Evolutionary conservation across 2,329 filamentous ascomycete genomes (phyloP).

Genomic region (Fusarium sp.): DNA sequence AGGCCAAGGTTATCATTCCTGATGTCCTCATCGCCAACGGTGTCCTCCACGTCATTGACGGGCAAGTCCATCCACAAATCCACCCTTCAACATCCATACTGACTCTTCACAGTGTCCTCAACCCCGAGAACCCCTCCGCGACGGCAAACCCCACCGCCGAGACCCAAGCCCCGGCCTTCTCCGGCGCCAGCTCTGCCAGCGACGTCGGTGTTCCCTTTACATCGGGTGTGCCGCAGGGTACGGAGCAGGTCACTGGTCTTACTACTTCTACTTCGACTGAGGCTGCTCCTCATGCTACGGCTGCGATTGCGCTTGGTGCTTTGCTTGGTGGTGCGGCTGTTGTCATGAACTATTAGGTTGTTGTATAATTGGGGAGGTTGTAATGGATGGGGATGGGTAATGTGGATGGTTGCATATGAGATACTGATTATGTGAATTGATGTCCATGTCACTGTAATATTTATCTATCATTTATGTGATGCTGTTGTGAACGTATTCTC

Average conservation of each 20-base stretch:
- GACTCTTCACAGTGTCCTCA: slow-evolving; percentile 59
- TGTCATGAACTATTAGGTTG: slow-evolving; percentile 27
- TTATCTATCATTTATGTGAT: background rate
- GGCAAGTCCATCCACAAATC: slow-evolving; percentile 49
- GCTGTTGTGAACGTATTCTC: background rate
- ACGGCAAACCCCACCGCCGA: slow-evolving; percentile 49
- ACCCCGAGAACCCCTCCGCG: slow-evolving; percentile 48
- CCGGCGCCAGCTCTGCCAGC: slow-evolving; percentile 59
- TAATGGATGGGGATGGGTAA: background rate
- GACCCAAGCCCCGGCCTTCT: slow-evolving; percentile 61
- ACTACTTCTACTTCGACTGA: slow-evolving; percentile 26
- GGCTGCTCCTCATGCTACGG: slow-evolving; percentile 36
- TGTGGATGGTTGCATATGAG: background rate
- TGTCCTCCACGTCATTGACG: slow-evolving; percentile 68
- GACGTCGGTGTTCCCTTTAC: slow-evolving; percentile 63
- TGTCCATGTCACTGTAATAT: background rate
- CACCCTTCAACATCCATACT: background rate
- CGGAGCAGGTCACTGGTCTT: slow-evolving; percentile 27
- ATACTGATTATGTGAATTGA: background rate
- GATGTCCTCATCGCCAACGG: slow-evolving; percentile 66
- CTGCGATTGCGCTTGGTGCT: slow-evolving; percentile 39
- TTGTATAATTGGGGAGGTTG: background rate
- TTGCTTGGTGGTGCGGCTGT: slow-evolving; percentile 39
- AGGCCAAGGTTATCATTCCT: slow-evolving; percentile 58
- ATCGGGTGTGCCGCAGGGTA: slow-evolving; percentile 52